Evolutionary conservation across 2,329 filamentous ascomycete species (phyloP).

Genomic region (Plenodomus tracheiphilus): DNA sequence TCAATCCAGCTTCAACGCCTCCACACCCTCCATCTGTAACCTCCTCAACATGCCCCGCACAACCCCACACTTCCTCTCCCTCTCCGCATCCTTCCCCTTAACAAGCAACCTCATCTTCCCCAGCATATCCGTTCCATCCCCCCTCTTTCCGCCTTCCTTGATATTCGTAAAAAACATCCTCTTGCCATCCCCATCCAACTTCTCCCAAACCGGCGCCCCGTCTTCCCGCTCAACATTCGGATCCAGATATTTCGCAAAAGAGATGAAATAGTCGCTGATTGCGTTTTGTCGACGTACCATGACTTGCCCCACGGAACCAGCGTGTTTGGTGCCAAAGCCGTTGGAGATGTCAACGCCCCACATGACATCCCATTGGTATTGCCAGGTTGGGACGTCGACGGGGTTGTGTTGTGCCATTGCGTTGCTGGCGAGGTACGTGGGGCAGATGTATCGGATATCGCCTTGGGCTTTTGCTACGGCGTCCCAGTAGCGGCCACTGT

Average conservation of each 20-base stretch:
- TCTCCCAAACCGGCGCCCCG: constrained; percentile 23
- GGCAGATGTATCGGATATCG: constrained; percentile 41
- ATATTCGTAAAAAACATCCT: constrained; percentile 38
- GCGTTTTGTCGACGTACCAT: constrained; percentile 34
- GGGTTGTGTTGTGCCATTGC: constrained; percentile 37
- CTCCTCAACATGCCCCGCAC: constrained; percentile 27
- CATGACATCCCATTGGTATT: constrained; percentile 43
- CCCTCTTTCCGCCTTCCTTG: constrained; percentile 26
- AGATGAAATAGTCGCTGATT: constrained; percentile 38
- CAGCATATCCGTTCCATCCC: constrained; percentile 25
- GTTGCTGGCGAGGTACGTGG: constrained; percentile 37
- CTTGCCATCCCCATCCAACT: constrained; percentile 22
- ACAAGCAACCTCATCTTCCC: constrained; percentile 27
- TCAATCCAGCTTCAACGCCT: constrained; percentile 18
- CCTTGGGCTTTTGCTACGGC: constrained; percentile 40
- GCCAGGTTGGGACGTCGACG: constrained; percentile 25
- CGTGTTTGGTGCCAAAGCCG: constrained; percentile 40
- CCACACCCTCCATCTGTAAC: constrained; percentile 29
- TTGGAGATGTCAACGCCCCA: constrained; percentile 34
- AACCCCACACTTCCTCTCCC: constrained; percentile 23
- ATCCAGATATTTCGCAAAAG: constrained; percentile 37
- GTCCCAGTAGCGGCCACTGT: constrained; percentile 38
- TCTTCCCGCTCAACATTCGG: constrained; percentile 29
- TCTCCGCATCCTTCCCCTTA: constrained; percentile 19
- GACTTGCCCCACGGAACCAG: constrained; percentile 38